Evolutionary conservation across 495 filamentous ascomycete genomes (phyloP), one percentile per base, ranked within the genome.

Genomic region (Penicillium chermesinum): DNA sequence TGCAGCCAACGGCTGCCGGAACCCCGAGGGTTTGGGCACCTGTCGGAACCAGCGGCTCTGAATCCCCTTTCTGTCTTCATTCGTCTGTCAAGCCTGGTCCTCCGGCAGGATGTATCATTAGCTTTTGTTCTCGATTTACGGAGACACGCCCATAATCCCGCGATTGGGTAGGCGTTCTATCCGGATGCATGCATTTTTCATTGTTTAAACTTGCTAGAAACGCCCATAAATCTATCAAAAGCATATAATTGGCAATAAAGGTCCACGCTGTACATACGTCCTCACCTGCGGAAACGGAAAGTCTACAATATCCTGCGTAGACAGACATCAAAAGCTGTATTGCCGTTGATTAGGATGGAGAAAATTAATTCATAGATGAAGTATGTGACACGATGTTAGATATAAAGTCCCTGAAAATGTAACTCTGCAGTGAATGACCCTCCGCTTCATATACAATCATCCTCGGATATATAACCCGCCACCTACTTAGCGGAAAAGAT

Each of bases 131-230:
- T 46, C 37, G 43, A 51, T 39, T 34, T 42, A 42, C 20, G 58
- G 58, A 52, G 55, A 62, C 55, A 48, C 49, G 58, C 55, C 49
- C 45, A 52, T 17, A 22, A 44, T 41, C 17, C 27, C 50, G 56
- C n/a, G 59, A 53, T 50, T 44, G 48, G 53, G 50, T 47, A 27
- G 50, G 45, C 42, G 52, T 54, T 25, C 41, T 38, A 48, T 54
- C 10, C 25, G 4, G 10, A 10, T 30, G 25, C 25, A 30, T 30
- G n/a, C n/a, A n/a, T n/a, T n/a, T 30, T 30, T 5, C 25, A 30
- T 10, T 30, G 25, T 30, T 30, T 30, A 4, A 5, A 30, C 25
- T 30, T 4, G 25, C 25, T 30, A 4, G 5, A 30, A 30, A 30
- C 10, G 25, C 10, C 25, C 25, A 30, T 30, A 10, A 30, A 30